These are phyloP conservation scores for Fagopyrum tataricum DNA, from an alignment of 148 eudicot genomes.

Conservation along the genomic window DNA sequence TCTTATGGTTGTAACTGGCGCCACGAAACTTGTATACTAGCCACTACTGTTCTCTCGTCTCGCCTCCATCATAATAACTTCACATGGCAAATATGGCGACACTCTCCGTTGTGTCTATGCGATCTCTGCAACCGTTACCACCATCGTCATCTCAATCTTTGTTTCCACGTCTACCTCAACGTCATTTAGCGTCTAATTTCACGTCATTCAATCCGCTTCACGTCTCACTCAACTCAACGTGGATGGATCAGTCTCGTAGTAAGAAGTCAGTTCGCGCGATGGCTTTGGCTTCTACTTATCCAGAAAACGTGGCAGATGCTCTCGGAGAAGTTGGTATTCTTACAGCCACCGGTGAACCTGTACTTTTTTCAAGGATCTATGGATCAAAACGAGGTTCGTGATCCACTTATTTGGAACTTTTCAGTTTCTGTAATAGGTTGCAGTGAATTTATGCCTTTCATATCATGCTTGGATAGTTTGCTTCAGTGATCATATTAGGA, in stretches of 20 bases:
- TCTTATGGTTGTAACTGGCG: conserved; percentile 4
- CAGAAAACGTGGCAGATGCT: conserved; percentile 30
- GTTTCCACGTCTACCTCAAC: background rate
- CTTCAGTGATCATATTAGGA: background rate
- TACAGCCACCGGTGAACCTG: conserved; percentile 63
- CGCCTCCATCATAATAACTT: background rate
- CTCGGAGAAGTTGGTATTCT: conserved; percentile 55
- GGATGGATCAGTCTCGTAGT: conserved; percentile 13
- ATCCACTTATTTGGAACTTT: background rate
- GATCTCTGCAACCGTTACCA: background rate
- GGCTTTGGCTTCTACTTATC: conserved; percentile 29
- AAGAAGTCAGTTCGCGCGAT: conserved; percentile 15
- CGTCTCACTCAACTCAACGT: conserved; percentile 1
- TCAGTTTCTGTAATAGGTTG: background rate
- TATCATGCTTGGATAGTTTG: background rate
- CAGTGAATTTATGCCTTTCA: background rate
- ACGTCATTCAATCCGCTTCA: background rate
- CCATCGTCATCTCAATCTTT: background rate
- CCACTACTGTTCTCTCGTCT: background rate
- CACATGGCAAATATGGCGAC: background rate
- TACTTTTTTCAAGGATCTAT: conserved; percentile 55
- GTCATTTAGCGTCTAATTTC: conserved; percentile 1
- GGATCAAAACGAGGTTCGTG: conserved; percentile 63
- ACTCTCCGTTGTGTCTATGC: conserved; percentile 1
- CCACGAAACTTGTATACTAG: background rate